Evolutionary conservation across 139 green algal genomes (phyloP).

Genomic region (Chlorella sorokiniana): DNA sequence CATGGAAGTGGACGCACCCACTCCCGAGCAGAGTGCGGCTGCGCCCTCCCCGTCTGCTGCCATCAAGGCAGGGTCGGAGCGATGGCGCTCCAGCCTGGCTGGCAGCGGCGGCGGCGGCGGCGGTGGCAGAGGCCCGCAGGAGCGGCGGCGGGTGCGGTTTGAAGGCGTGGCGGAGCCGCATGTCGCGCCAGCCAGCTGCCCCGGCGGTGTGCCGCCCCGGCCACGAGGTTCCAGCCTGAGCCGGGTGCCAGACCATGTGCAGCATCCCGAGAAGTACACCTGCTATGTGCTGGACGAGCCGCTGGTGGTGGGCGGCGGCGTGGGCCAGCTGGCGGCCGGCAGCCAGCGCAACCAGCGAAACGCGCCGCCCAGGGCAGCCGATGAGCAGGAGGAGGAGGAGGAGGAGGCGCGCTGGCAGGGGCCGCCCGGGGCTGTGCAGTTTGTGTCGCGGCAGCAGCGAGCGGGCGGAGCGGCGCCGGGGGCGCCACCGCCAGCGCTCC

Average conservation of each 20-base stretch:
- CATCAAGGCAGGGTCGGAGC: not conserved
- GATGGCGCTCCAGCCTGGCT: not conserved
- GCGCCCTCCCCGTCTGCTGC: not conserved
- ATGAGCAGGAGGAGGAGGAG: not conserved
- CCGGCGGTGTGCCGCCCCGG: not conserved
- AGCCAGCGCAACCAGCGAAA: not conserved
- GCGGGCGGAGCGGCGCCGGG: not conserved
- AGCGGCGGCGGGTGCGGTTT: slow-evolving; percentile 16
- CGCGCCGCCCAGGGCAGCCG: not conserved
- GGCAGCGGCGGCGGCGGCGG: slow-evolving; percentile 1
- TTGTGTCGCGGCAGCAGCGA: slow-evolving; percentile 5
- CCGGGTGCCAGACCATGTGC: slow-evolving; percentile 51
- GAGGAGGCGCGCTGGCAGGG: slow-evolving; percentile 34
- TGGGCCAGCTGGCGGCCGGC: slow-evolving; percentile 14
- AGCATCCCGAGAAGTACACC: slow-evolving; percentile 42
- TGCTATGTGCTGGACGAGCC: slow-evolving; percentile 60
- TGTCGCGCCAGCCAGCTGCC: not conserved
- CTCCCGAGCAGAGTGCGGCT: not conserved
- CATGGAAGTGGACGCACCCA: slow-evolving; percentile 17
- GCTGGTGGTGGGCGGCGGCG: slow-evolving; percentile 57
- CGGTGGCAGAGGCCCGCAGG: no score
- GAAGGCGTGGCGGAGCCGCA: not conserved
- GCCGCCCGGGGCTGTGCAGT: not conserved
- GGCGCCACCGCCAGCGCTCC: not conserved
- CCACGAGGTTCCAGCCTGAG: not conserved